These are phyloP conservation scores for Leccinum disarticulatum DNA, from an alignment of 768 basidiomycete genomes.

Conservation along the genomic window DNA sequence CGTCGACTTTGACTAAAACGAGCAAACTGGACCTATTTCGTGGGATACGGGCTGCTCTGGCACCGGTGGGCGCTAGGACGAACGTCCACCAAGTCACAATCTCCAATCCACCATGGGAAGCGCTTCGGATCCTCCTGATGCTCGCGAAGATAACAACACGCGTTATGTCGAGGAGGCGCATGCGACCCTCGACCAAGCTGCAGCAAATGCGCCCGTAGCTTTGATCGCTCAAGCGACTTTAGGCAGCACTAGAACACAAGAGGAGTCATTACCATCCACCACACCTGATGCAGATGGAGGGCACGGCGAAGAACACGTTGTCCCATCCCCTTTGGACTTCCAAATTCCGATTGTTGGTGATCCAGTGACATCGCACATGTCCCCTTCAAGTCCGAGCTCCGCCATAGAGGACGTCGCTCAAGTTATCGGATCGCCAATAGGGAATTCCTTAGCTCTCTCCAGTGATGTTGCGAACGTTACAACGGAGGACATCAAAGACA, in stretches of 20 bases:
- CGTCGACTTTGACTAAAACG: background rate
- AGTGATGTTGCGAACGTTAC: background rate
- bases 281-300: background rate
- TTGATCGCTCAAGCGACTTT: background rate
- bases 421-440: background rate
- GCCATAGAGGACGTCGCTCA: background rate
- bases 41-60: background rate
- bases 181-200: background rate
- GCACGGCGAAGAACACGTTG: background rate
- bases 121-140: background rate
- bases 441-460: background rate
- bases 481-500: conserved; percentile 6
- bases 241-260: background rate
- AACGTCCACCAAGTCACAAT: background rate
- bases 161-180: background rate
- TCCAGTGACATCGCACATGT: background rate
- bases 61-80: conserved; percentile 4
- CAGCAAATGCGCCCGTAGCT: background rate
- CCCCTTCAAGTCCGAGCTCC: background rate
- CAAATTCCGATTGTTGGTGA: background rate
- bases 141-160: background rate
- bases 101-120: conserved; percentile 1
- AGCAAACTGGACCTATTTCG: background rate
- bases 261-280: background rate
- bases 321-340: background rate